phyloP scores from a whole-genome alignment of 228 moss, liverwort and hornwort species.

The Sphagnum fallax region DNA sequence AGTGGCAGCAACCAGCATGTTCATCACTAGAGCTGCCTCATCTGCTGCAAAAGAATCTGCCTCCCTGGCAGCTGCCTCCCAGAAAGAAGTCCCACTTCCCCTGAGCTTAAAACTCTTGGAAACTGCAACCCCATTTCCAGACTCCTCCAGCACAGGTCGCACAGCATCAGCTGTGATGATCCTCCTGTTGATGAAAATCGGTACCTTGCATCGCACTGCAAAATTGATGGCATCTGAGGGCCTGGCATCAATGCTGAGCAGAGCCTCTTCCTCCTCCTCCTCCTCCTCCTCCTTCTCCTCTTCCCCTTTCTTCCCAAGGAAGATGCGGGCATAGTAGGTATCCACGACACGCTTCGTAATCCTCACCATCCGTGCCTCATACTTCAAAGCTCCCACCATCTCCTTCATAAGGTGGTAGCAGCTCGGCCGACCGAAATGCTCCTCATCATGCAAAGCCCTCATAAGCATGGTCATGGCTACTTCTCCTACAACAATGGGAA shows the following conservation, averaged over 20 bases:
- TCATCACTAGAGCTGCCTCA: conserved; percentile 78
- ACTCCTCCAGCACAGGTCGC: conserved; percentile 27
- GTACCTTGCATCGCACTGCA: conserved; percentile 53
- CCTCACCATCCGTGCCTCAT: conserved; percentile 52
- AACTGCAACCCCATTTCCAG: conserved; percentile 13
- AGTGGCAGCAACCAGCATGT: conserved; percentile 77
- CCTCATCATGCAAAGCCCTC: conserved; percentile 41
- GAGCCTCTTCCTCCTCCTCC: conserved; percentile 17
- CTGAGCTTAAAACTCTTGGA: conserved; percentile 26
- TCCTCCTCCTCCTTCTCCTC: conserved; percentile 5
- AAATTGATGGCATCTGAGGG: conserved; percentile 54
- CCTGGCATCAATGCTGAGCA: conserved; percentile 44
- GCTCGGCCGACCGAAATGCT: conserved; percentile 38
- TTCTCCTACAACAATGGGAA: conserved; percentile 51
- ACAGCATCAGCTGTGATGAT: conserved; percentile 44
- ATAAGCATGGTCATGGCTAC: conserved; percentile 42
- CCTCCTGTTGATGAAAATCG: conserved; percentile 40
- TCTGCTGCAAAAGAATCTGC: conserved; percentile 68
- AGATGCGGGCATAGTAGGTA: conserved; percentile 51
- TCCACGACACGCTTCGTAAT: conserved; percentile 46
- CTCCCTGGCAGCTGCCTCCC: conserved; percentile 33
- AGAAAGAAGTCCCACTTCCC: conserved; percentile 24
- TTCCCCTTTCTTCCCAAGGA: conserved; percentile 32
- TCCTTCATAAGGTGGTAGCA: conserved; percentile 47
- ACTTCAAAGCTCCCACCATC: conserved; percentile 32